These are phyloP conservation scores for Raddia guianensis DNA, from an alignment of 176 grass and related monocot genomes.

Conservation along the genomic window DNA sequence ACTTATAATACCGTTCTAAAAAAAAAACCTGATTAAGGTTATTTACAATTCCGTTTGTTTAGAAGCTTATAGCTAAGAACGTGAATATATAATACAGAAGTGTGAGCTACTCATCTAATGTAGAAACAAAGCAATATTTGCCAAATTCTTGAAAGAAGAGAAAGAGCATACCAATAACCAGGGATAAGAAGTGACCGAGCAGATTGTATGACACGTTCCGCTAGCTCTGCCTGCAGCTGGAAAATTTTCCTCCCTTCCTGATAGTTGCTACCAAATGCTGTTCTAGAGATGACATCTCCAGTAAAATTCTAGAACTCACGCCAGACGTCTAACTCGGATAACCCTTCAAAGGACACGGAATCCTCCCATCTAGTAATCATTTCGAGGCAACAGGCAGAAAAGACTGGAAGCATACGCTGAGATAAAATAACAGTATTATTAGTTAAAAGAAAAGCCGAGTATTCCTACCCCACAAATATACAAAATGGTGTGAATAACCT, in stretches of 20 bases:
- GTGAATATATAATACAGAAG: background rate
- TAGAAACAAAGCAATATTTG: background rate
- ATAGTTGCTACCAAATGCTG: constrained; percentile 82
- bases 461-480: too few relatives aligned
- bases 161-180: constrained; percentile 47
- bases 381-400: constrained; percentile 60
- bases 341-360: constrained; percentile 35
- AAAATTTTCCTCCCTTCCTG: constrained; percentile 78
- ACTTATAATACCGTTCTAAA: background rate
- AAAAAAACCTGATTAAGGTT: too few relatives aligned
- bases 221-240: constrained; percentile 59
- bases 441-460: too few relatives aligned
- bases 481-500: too few relatives aligned
- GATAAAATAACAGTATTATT: background rate
- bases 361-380: constrained; percentile 72
- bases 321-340: constrained; percentile 67
- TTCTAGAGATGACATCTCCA: constrained; percentile 69
- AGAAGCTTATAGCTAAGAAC: background rate
- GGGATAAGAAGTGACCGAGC: constrained; percentile 54
- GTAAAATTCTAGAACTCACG: constrained; percentile 70
- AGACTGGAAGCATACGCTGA: constrained; percentile 64
- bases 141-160: background rate
- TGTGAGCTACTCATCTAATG: background rate
- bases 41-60: background rate
- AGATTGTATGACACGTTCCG: constrained; percentile 45